Base-by-base conservation (phyloP, 345 rosid genomes). In the Pugionium cornutum region DNA sequence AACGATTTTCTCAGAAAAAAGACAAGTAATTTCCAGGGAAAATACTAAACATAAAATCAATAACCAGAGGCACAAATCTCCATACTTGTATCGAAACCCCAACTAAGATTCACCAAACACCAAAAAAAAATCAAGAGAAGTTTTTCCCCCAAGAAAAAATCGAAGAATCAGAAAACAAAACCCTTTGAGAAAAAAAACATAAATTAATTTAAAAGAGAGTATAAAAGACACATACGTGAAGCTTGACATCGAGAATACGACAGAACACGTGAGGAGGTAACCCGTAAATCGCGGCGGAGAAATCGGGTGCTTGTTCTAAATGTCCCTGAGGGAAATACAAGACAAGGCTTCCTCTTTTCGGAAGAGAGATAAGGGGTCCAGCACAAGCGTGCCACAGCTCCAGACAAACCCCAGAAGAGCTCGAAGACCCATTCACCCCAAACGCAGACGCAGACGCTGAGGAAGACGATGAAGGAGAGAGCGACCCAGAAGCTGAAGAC, bases 341-440 rank as follows among this genome's bases (percentile, higher is more conserved):
- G 29, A 94, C 96, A 52, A 80, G 66, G 77, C 84, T 77, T 40
- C 97, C 96, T 78, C 73, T 88, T 86, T 79, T 87, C 0, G 97
- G 99, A 36, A 94, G 81, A 48, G 95, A 88, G 58, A 86, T 83
- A 0, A 91, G 87, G 29, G 99, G 99, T 45, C 99, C 99, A n/a
- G 97, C 97, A 74, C 99, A 94, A 46, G 99, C 99, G 60, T 94
- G 97, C 97, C 96, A 94, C 11, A 94, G 88, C 85, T 94, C 97
- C 74, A 89, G 65, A 79, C 96, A 91, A 44, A 94, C 88, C 4
- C 90, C 78, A 50, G 81, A 65, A 10, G 86, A 76, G 68, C 65
- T 72, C 26, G 85, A 29, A 29, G 81, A 63, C 69, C 76, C 65
- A 40, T 57, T 64, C 35, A 57, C 33, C 28, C 37, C 75, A 51